phyloP scores from a whole-genome alignment of 1,284 basidiomycete genomes.

The Ceratobasidium papillatum region DNA sequence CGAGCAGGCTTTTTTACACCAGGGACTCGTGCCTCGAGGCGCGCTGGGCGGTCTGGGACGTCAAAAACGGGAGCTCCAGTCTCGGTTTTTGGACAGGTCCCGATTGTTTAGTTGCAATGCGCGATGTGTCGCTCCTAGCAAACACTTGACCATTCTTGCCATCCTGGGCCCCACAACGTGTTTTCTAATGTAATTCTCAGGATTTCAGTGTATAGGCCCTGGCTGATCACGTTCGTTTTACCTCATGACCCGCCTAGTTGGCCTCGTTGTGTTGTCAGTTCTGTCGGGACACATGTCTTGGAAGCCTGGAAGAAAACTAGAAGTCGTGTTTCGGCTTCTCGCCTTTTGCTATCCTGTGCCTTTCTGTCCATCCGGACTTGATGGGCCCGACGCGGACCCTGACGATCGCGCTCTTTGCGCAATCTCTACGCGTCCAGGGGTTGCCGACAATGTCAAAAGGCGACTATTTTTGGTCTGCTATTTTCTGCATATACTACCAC shows the following conservation, averaged over 20 bases:
- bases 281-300: slow-evolving; percentile 26
- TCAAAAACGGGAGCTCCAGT: slow-evolving; percentile 17
- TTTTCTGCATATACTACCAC: neutral
- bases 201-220: slow-evolving; percentile 3
- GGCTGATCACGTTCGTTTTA: slow-evolving; percentile 33
- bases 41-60: slow-evolving; percentile 5
- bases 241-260: slow-evolving; percentile 5
- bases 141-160: slow-evolving; percentile 36
- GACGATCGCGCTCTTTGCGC: slow-evolving; percentile 2
- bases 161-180: slow-evolving; percentile 26
- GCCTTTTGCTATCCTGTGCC: slow-evolving; percentile 27
- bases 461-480: neutral
- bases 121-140: slow-evolving; percentile 18
- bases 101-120: slow-evolving; percentile 12
- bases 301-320: slow-evolving; percentile 8
- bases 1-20: slow-evolving; percentile 26
- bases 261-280: slow-evolving; percentile 23
- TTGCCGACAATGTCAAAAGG: neutral
- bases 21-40: slow-evolving; percentile 33
- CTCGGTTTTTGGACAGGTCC: slow-evolving; percentile 25
- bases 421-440: neutral
- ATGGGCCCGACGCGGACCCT: slow-evolving; percentile 2
- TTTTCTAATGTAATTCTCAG: slow-evolving; percentile 25
- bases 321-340: slow-evolving; percentile 38
- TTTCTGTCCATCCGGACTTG: neutral